Evolutionary conservation across 2,329 filamentous ascomycete species (phyloP).

Genomic region (Sporothrix curviconia): DNA sequence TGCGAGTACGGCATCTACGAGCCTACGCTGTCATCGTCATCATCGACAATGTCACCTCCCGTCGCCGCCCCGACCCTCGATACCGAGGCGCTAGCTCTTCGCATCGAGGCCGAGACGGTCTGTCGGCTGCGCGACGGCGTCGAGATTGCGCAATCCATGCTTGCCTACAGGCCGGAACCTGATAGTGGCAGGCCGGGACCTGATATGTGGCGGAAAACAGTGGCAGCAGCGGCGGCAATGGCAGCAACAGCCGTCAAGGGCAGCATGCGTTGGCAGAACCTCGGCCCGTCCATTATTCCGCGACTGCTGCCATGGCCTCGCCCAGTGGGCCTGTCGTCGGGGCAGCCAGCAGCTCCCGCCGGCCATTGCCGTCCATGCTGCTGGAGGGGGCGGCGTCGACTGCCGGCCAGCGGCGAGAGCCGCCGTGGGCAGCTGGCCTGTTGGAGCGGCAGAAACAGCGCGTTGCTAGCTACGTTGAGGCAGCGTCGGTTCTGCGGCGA

Average conservation of each 20-base stretch:
- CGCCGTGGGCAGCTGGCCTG: neutral
- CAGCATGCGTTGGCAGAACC: no score
- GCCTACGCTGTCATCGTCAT: no score
- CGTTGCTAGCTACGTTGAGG: slow-evolving; percentile 6
- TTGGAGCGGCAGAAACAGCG: no score
- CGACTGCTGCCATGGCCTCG: slow-evolving; percentile 17
- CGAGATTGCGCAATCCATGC: slow-evolving; percentile 13
- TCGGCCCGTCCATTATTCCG: slow-evolving; percentile 18
- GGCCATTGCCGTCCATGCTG: neutral
- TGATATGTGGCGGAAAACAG: neutral
- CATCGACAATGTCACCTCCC: no score
- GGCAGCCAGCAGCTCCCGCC: neutral
- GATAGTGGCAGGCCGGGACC: neutral
- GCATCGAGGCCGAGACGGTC: slow-evolving; percentile 19
- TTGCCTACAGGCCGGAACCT: neutral
- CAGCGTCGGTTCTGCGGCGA: neutral
- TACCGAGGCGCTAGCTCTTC: slow-evolving; percentile 3
- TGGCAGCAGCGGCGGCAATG: neutral
- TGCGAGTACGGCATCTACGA: slow-evolving; percentile 15
- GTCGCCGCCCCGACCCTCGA: neutral
- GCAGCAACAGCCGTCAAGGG: slow-evolving; percentile 14
- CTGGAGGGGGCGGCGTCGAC: neutral
- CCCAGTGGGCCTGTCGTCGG: slow-evolving; percentile 2
- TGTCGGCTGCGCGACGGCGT: slow-evolving; percentile 13
- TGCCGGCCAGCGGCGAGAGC: neutral